Evolutionary conservation across 139 green algal genomes (phyloP).

Genomic region (Gonium pectorale): DNA sequence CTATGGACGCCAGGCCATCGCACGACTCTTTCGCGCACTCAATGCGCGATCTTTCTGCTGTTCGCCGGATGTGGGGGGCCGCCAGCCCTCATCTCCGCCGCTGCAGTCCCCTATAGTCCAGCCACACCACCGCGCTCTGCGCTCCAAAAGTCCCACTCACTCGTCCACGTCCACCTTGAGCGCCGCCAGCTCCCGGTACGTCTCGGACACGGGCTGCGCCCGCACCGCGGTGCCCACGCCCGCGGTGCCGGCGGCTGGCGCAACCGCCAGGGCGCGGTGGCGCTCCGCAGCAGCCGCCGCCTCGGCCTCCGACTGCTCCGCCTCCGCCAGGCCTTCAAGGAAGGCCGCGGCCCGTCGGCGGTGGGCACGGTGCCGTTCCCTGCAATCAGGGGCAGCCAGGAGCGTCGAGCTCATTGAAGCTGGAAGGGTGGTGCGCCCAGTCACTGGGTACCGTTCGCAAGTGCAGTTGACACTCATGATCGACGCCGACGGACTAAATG

Average conservation of each 20-base stretch:
- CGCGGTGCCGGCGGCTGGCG: neutral
- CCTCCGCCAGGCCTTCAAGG: constrained; percentile 15
- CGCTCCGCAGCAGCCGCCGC: constrained; percentile 1
- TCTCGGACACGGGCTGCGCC: constrained; percentile 27
- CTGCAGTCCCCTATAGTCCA: too few species aligned
- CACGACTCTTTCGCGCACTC: too few species aligned
- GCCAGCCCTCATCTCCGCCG: too few species aligned
- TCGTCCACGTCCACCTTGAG: constrained; percentile 50
- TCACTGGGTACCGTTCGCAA: too few species aligned
- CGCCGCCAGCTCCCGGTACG: constrained; percentile 44
- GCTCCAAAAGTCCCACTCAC: neutral
- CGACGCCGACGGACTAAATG: too few species aligned
- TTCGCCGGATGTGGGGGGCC: neutral
- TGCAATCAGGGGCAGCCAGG: neutral
- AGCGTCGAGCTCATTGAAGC: too few species aligned
- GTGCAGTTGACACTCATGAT: too few species aligned
- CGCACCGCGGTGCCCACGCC: constrained; percentile 31
- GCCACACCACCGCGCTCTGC: neutral
- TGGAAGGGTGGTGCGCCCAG: too few species aligned
- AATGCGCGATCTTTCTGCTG: too few species aligned
- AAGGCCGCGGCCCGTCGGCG: constrained; percentile 19
- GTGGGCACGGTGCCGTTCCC: constrained; percentile 24
- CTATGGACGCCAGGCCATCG: neutral
- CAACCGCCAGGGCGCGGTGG: neutral
- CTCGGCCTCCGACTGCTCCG: constrained; percentile 19